phyloP scores from a whole-genome alignment of 495 filamentous ascomycete genomes.

The Penicillium alfredii region DNA sequence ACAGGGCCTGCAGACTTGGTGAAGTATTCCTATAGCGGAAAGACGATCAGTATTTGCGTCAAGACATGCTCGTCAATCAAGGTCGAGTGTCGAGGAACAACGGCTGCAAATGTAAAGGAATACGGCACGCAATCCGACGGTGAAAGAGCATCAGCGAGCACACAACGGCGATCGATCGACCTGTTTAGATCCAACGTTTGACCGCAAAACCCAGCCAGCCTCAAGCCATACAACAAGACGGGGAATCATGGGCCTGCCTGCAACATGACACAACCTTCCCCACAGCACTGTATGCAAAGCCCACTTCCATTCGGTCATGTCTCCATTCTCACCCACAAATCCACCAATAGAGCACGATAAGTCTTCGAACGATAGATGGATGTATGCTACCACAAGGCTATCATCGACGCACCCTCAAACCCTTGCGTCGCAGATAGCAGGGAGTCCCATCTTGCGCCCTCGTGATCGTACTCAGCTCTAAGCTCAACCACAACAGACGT shows the following conservation, averaged over 20 bases:
- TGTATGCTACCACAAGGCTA: conserved; percentile 1
- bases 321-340: conserved; percentile 1
- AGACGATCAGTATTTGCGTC: conserved; percentile 38
- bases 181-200: neutral
- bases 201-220: neutral
- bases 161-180: conserved; percentile 46
- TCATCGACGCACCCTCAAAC: conserved; percentile 4
- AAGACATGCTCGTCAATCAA: conserved; percentile 16
- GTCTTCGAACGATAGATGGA: conserved; percentile 12
- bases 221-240: too few species aligned
- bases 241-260: too few species aligned
- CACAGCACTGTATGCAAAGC: neutral
- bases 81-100: conserved; percentile 20
- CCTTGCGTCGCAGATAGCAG: conserved; percentile 8
- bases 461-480: conserved; percentile 5
- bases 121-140: conserved; percentile 21
- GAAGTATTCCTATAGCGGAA: conserved; percentile 85
- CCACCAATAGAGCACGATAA: conserved; percentile 8
- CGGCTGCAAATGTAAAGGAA: conserved; percentile 24
- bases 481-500: neutral
- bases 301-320: conserved; percentile 1
- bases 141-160: conserved; percentile 63
- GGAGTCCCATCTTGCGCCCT: conserved; percentile 7
- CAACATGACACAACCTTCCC: neutral
- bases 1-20: conserved; percentile 78